Evolutionary conservation across 805 yeast species (phyloP).

Genomic region (Clavispora vitiphila): DNA sequence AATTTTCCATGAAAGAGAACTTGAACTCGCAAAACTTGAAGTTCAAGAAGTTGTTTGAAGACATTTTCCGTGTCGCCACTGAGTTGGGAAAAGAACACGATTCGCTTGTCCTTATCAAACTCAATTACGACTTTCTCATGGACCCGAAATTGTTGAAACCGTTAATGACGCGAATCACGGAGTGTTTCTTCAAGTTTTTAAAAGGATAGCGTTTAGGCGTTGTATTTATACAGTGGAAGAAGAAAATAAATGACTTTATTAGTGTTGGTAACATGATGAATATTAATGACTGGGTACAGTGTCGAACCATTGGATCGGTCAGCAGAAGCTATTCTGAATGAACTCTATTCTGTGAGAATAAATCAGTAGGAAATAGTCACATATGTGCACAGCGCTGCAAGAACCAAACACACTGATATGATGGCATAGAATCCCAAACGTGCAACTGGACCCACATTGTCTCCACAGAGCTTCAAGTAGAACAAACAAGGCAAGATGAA

Average conservation of each 20-base stretch:
- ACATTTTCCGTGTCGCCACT: constrained; percentile 10
- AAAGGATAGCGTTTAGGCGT: neutral
- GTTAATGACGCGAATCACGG: constrained; percentile 27
- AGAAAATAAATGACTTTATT: no score
- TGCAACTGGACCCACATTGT: constrained; percentile 12
- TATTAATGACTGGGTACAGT: no score
- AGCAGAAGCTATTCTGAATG: no score
- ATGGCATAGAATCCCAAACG: constrained; percentile 7
- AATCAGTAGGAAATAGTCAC: constrained; percentile 11
- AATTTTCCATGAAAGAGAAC: constrained; percentile 34
- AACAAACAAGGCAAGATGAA: constrained; percentile 72
- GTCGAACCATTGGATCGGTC: no score
- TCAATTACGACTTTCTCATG: constrained; percentile 36
- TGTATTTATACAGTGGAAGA: neutral
- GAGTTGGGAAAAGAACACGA: constrained; percentile 9
- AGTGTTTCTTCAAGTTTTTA: constrained; percentile 20
- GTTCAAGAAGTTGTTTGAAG: constrained; percentile 35
- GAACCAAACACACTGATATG: constrained; percentile 7
- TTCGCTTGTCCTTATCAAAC: constrained; percentile 20
- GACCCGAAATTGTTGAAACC: constrained; percentile 21
- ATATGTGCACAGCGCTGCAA: constrained; percentile 19
- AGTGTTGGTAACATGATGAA: no score
- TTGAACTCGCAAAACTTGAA: constrained; percentile 32
- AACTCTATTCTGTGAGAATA: no score
- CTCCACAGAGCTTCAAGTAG: constrained; percentile 37